Base-by-base conservation (phyloP, 257 asterid genomes). In the Mentha longifolia region DNA sequence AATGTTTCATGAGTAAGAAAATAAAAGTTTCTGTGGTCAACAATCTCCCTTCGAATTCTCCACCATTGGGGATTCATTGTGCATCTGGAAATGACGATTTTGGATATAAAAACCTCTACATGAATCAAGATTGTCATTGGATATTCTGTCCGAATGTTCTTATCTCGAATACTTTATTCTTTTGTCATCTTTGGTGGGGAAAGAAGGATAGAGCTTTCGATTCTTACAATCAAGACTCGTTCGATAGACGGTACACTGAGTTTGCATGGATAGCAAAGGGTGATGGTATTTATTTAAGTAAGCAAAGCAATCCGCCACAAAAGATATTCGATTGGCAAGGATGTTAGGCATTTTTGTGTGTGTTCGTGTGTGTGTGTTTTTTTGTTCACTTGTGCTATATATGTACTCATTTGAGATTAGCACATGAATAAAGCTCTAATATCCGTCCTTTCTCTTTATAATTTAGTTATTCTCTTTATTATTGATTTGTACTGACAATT, bases 51-150 rank as follows among this genome's bases (percentile, higher is more conserved):
- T 13, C 19, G 5, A 11, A 42, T 3, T 43, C 58, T 37, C 28
- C 42, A 37, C 42, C 42, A 37, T 45, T 70, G 45, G 15, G n/a
- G 9, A 7, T 58, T 22, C 75, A 59, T 17, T 70, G 75, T 30
- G 43, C 45, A 41, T 70, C 75, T 5, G 17, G 14, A 3, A 20
- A 57, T 5, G 65, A 45, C 14, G 67, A 70, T 70, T 20, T 70
- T 3, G 68, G 67, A 16, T 9, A 20, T 5, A 57, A 57, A 0
- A 14, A 13, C 16, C 57, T 70, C 16, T 3, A 3, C 4, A 0
- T 35, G 1, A 30, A 59, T 0, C 22, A 57, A 45, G 60, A 30
- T 1, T 59, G 43, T 15, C 1, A 17, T 2, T 58, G 68, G 75
- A 59, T 22, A 2, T 70, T 70, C 17, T 70, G 75, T 3, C 9